Percentiles rank a stretch among this genome's conserved stretches.
Evolutionary conservation across 345 rosid species (phyloP).

Genomic region (Odontarrhena argentea): DNA sequence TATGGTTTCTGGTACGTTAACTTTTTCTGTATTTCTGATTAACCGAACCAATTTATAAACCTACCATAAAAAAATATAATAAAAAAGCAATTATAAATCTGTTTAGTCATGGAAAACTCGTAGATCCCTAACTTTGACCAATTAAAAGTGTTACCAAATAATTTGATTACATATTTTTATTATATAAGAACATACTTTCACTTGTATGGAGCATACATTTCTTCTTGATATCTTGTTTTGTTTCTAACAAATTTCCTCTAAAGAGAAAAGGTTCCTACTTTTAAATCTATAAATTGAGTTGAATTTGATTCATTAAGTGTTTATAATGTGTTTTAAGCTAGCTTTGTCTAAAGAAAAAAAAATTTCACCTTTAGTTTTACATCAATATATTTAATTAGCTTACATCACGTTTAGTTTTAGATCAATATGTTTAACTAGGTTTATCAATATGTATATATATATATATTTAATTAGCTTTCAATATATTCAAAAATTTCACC

Average conservation of each 20-base stretch:
- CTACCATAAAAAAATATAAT: too few species aligned
- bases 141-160: slow-evolving; percentile 9
- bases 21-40: neutral
- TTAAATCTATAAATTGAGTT: neutral
- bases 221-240: neutral
- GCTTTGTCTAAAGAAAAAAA: neutral
- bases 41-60: slow-evolving; percentile 17
- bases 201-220: neutral
- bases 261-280: neutral
- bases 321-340: neutral
- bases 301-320: neutral
- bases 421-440: too few species aligned
- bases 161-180: neutral
- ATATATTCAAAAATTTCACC: too few species aligned
- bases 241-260: neutral
- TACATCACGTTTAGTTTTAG: too few species aligned
- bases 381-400: neutral
- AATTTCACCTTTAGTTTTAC: neutral
- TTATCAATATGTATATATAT: too few species aligned
- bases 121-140: slow-evolving; percentile 32
- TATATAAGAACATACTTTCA: slow-evolving; percentile 15
- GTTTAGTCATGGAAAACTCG: neutral
- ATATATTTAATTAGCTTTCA: too few species aligned
- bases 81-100: neutral
- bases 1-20: too few species aligned